Conservation (phyloP, 108 stramenopile genomes). For the Skeletonema marinoi region DNA sequence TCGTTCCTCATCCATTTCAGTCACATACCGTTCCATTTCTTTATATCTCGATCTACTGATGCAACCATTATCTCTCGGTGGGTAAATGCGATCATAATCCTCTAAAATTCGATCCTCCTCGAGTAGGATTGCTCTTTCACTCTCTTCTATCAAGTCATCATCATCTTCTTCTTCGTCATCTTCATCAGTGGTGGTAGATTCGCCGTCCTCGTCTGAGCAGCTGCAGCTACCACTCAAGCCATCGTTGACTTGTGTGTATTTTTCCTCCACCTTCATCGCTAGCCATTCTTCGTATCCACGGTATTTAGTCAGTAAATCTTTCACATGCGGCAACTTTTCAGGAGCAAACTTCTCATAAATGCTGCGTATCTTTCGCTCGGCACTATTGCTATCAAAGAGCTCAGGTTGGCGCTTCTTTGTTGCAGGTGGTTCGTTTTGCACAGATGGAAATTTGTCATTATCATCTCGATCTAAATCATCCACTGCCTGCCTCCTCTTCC, state of each 20-base stretch:
- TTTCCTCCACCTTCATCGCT: slow-evolving; percentile 45
- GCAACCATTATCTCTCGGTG: slow-evolving; percentile 26
- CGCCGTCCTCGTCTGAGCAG: background rate
- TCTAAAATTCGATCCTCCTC: slow-evolving; percentile 42
- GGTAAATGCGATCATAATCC: slow-evolving; percentile 58
- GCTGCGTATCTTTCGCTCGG: slow-evolving; percentile 27
- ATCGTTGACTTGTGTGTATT: slow-evolving; percentile 36
- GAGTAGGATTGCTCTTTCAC: slow-evolving; percentile 6
- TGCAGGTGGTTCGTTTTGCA: background rate
- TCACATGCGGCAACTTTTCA: slow-evolving; percentile 55
- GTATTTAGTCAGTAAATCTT: slow-evolving; percentile 51
- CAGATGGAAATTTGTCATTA: background rate
- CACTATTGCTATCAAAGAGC: slow-evolving; percentile 36
- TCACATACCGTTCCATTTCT: slow-evolving; percentile 43
- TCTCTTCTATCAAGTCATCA: background rate
- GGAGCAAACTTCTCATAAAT: slow-evolving; percentile 61
- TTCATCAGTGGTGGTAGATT: background rate
- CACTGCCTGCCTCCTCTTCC: slow-evolving; percentile 5
- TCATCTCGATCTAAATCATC: background rate
- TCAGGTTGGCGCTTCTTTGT: slow-evolving; percentile 5
- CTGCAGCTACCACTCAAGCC: slow-evolving; percentile 18
- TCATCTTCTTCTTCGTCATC: slow-evolving; percentile 16
- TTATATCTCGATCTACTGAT: slow-evolving; percentile 39
- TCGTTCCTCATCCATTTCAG: slow-evolving; percentile 36
- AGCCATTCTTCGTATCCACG: slow-evolving; percentile 69